These are phyloP conservation scores for Acanthochlamys bracteata DNA, from an alignment of 106 monocot species.

Conservation along the genomic window DNA sequence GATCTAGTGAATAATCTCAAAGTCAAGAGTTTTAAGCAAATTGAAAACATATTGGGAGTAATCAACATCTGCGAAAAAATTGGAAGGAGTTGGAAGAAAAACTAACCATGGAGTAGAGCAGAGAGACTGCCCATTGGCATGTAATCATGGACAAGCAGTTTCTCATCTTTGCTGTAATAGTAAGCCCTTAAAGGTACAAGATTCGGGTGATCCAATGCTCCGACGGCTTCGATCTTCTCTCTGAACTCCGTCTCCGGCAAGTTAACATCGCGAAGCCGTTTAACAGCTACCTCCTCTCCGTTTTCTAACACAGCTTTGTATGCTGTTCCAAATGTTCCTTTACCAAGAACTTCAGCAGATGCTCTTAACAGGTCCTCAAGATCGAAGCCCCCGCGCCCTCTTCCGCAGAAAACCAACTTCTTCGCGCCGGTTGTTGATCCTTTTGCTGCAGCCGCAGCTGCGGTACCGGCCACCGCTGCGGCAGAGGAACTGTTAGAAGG, in stretches of 20 bases:
- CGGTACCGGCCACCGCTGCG: background rate
- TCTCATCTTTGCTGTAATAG: constrained; percentile 84
- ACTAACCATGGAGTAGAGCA: constrained; percentile 69
- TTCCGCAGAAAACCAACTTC: constrained; percentile 53
- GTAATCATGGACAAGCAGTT: constrained; percentile 77
- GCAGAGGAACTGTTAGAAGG: background rate
- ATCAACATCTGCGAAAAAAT: background rate
- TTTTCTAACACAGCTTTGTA: constrained; percentile 76
- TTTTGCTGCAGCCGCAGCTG: background rate
- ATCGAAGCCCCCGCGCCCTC: constrained; percentile 35
- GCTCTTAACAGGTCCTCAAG: constrained; percentile 73
- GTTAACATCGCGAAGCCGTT: constrained; percentile 61
- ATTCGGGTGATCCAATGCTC: constrained; percentile 47
- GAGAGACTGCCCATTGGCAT: constrained; percentile 72
- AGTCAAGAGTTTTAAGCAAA: background rate
- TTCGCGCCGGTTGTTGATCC: constrained; percentile 14
- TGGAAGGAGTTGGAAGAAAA: background rate
- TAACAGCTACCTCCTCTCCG: constrained; percentile 58
- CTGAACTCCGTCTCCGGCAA: constrained; percentile 61
- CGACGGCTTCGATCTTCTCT: constrained; percentile 44
- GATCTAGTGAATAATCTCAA: background rate
- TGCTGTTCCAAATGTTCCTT: constrained; percentile 80
- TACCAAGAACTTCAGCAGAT: constrained; percentile 90
- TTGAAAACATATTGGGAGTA: background rate
- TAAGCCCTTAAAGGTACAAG: constrained; percentile 60